A percentile compares a stretch with the other conserved stretches of the same genome.
phyloP scores from a whole-genome alignment of 192 early-diverging fungal genomes.

The Fimicolochytrium jonesii region DNA sequence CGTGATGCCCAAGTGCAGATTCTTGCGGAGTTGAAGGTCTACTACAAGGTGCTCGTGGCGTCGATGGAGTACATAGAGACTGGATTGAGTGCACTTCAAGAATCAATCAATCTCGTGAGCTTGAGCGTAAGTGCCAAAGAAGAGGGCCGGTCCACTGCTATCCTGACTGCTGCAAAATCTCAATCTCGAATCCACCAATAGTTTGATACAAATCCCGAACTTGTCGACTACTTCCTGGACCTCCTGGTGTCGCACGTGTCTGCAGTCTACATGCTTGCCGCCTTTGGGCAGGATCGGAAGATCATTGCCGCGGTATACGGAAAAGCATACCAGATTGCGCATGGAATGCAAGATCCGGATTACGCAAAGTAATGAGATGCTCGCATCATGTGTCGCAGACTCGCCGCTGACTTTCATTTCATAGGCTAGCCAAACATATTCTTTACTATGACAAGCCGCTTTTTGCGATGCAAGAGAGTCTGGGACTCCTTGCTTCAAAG shows the following conservation, averaged over 20 bases:
- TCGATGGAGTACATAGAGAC: slow-evolving; percentile 21
- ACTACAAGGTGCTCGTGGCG: slow-evolving; percentile 24
- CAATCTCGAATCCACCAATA: neutral
- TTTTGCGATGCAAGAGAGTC: slow-evolving; percentile 14
- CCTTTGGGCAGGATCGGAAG: slow-evolving; percentile 11
- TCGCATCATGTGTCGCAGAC: neutral
- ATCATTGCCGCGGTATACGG: slow-evolving; percentile 24
- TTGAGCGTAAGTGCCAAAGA: slow-evolving; percentile 13
- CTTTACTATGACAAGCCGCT: slow-evolving; percentile 23
- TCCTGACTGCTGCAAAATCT: neutral
- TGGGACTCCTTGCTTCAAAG: slow-evolving; percentile 3
- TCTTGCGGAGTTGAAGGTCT: slow-evolving; percentile 16
- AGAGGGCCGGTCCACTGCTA: neutral
- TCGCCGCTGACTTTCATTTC: too few species aligned
- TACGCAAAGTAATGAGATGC: too few species aligned
- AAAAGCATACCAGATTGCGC: slow-evolving; percentile 15
- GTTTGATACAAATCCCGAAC: slow-evolving; percentile 30
- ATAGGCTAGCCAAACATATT: slow-evolving; percentile 25
- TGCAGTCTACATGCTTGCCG: slow-evolving; percentile 9
- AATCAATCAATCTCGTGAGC: slow-evolving; percentile 17
- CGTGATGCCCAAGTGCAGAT: slow-evolving; percentile 6
- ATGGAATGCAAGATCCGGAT: neutral
- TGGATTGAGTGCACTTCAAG: slow-evolving; percentile 7
- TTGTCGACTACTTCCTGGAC: slow-evolving; percentile 21
- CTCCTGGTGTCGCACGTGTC: slow-evolving; percentile 20